Base-by-base conservation (phyloP, 2,329 filamentous ascomycete genomes). In the Fusarium anguioides region DNA sequence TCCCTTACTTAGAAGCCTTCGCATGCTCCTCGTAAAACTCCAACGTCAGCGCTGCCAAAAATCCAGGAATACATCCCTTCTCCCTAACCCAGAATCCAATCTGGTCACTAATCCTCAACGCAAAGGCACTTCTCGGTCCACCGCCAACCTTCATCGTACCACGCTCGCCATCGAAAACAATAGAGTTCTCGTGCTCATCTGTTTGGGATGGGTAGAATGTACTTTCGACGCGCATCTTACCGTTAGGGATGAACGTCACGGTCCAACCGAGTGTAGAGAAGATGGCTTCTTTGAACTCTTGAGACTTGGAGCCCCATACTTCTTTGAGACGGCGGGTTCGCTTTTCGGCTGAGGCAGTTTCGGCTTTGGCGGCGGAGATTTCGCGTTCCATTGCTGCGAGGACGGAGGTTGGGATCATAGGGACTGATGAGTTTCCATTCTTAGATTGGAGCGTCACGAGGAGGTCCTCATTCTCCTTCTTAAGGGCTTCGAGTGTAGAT, bases 101-200 rank as follows among this genome's bases (percentile, higher is more conserved):
- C 76, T 94, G 87, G 74, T 93, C 91, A 68, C 87, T 87, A 66
- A 99, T 97, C 78, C 94, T 90, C 54, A 87, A 81, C 2, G 94
- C 96, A 79, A 99, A 99, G 14, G 88, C 85, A 75, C 93, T 96
- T 75, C 92, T 87, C 2, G 94, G 92, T 0, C 96, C 96, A 2
- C 96, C 96, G 31, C 91, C 92, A 57, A 99, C 92, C 84, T 99
- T 99, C 96, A 99, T 99, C 2, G 94, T 97, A 9, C 95, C 96
- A 58, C 91, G 89, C 80, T 97, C 94, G 49, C 94, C 94, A 78
- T 97, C 94, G 77, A 97, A 97, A 0, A 97, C 88, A 61, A 91
- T 90, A 57, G 86, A 88, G 70, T 90, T 90, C 77, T 91, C 89
- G 76, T 93, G 88, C 74, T 91, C 89, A 54, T 91, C 88, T 75